These are phyloP conservation scores for Fusarium sp. DNA, from an alignment of 2,329 filamentous ascomycete species.

Conservation along the genomic window DNA sequence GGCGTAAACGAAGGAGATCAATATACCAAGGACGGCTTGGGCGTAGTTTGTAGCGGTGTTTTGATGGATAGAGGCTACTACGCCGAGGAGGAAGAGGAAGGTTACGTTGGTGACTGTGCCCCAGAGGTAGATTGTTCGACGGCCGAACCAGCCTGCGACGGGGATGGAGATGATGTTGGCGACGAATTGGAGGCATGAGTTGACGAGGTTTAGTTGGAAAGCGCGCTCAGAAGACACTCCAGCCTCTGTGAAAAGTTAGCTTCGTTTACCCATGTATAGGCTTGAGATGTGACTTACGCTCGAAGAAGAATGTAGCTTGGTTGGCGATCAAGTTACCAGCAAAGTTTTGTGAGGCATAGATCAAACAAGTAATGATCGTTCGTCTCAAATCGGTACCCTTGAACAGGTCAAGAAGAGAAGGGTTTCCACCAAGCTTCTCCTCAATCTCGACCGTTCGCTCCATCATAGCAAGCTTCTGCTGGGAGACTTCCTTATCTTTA, in stretches of 20 bases:
- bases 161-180: conserved; percentile 75
- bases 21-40: conserved; percentile 71
- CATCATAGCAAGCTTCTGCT: conserved; percentile 66
- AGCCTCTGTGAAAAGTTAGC: conserved; percentile 62
- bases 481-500: conserved; percentile 18
- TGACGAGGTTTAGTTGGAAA: conserved; percentile 73
- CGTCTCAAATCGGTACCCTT: conserved; percentile 66
- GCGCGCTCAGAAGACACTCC: conserved; percentile 65
- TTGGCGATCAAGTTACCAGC: conserved; percentile 72
- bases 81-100: conserved; percentile 68
- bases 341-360: conserved; percentile 70
- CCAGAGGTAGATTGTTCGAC: conserved; percentile 73
- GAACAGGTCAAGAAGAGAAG: conserved; percentile 64
- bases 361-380: conserved; percentile 66
- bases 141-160: conserved; percentile 71
- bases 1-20: conserved; percentile 74
- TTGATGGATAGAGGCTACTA: conserved; percentile 64
- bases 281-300: conserved; percentile 44
- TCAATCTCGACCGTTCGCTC: conserved; percentile 66
- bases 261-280: accelerated
- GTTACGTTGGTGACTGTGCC: conserved; percentile 65
- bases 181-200: conserved; percentile 70
- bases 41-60: conserved; percentile 59
- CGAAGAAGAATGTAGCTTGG: conserved; percentile 70
- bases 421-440: conserved; percentile 53